A percentile compares a stretch with the other conserved stretches of the same genome.
These are phyloP conservation scores for Tolypocladium paradoxum DNA, from an alignment of 2,329 filamentous ascomycete genomes.

Conservation along the genomic window DNA sequence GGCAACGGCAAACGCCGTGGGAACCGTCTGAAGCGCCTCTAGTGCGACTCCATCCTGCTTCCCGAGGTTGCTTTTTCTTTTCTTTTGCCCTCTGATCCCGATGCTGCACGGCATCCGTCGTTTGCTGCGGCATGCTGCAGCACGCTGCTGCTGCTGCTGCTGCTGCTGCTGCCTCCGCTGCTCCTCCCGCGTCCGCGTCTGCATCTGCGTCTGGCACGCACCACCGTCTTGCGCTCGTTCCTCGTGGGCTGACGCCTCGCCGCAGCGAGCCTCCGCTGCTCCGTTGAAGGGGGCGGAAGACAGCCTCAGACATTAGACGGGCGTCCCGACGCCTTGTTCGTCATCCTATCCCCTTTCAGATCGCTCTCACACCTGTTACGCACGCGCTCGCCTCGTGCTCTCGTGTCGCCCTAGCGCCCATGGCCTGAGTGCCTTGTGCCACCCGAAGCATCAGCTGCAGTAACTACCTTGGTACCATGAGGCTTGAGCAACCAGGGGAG, in stretches of 20 bases:
- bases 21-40: background rate
- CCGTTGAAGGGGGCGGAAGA: background rate
- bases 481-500: background rate
- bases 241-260: background rate
- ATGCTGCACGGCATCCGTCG: background rate
- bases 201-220: background rate
- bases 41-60: background rate
- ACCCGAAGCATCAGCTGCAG: background rate
- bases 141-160: background rate
- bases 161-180: background rate
- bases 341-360: conserved; percentile 1
- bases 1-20: background rate
- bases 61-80: background rate
- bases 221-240: background rate
- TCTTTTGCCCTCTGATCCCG: background rate
- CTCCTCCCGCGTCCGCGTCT: too few species aligned
- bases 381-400: background rate
- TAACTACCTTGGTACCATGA: background rate
- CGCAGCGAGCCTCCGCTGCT: background rate
- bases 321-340: conserved; percentile 1
- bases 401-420: background rate
- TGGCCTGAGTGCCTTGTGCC: conserved; percentile 1
- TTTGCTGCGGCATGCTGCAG: background rate
- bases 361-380: background rate
- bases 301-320: background rate